Evolutionary conservation across 2,329 filamentous ascomycete genomes (phyloP), one percentile per base, ranked within the genome.

Genomic region (Exophiala oligosperma): DNA sequence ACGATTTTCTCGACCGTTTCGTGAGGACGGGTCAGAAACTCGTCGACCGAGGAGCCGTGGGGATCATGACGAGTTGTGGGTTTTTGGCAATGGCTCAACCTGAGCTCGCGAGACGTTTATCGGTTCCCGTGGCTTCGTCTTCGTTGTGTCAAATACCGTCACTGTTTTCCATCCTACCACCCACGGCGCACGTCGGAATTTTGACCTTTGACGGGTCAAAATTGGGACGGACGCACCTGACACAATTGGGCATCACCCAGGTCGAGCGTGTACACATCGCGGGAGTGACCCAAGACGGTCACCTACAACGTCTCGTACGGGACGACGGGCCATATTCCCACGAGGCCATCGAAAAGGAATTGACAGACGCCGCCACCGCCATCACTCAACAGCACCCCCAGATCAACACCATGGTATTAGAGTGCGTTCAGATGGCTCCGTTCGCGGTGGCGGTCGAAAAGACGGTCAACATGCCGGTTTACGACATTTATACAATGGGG

Each of bases 51-150:
- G 74, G 74, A 1, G 67, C 68, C 21, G 67, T 75, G 2, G 73
- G 73, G 24, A 70, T 75, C 48, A 70, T 75, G 35, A 75, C 74
- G 1, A 75, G 73, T 63, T 76, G 74, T 51, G 74, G 74, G 1
- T 76, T 76, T 52, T 64, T 75, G 4, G 73, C 73, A 17, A 69
- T 73, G 66, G 71, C 70, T 1, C 73, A 75, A 49, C 62, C 63
- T 4, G 62, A 71, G 54, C 63, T 74, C n/a, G 63, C 72, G 28
- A 62, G 61, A 2, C 67, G 70, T 3, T 64, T 74, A 0, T 68
- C 72, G 3, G 70, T 76, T 24, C 72, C 73, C 1, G 67, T 76
- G 11, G 68, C 71, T 3, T 74, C 73, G 1, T 74, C 72, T 1
- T 64, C 73, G 14, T 65, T 75, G 5, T 49, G 73, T 17, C 73